Conservation (phyloP, 148 eudicot species). For the Amaranthus hypochondriacus region DNA sequence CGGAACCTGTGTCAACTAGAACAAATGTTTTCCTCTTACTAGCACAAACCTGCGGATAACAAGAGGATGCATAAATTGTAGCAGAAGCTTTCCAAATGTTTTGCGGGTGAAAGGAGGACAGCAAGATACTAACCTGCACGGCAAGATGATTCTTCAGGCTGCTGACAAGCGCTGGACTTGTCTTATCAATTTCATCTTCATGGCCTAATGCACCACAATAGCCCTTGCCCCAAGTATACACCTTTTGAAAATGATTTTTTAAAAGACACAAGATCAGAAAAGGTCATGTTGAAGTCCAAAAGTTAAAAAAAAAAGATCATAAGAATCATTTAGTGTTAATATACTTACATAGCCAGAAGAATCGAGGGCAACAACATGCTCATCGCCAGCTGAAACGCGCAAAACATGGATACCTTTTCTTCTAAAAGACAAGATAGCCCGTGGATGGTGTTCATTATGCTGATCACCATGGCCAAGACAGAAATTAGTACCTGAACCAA, state of each 20-base stretch:
- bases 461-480: constrained; percentile 96
- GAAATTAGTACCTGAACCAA: constrained; percentile 83
- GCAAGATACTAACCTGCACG: constrained; percentile 56
- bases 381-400: constrained; percentile 95
- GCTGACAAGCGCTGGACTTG: constrained; percentile 56
- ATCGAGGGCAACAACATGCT: constrained; percentile 95
- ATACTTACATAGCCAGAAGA: constrained; percentile 73
- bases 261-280: constrained; percentile 10
- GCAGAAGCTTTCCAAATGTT: not conserved
- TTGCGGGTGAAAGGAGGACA: not conserved
- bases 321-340: constrained; percentile 4
- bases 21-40: constrained; percentile 93
- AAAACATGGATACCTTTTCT: constrained; percentile 71
- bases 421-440: constrained; percentile 58
- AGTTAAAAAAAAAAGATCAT: not conserved
- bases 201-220: constrained; percentile 97
- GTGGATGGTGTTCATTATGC: constrained; percentile 72
- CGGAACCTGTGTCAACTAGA: constrained; percentile 61
- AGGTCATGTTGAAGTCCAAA: not conserved
- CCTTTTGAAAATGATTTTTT: constrained; percentile 38
- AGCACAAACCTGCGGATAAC: constrained; percentile 75
- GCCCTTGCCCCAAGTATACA: constrained; percentile 98
- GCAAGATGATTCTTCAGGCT: constrained; percentile 60
- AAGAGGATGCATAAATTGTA: not conserved
- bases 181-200: constrained; percentile 92